Base-by-base conservation (phyloP, 495 filamentous ascomycete species). In the Cudoniella acicularis region DNA sequence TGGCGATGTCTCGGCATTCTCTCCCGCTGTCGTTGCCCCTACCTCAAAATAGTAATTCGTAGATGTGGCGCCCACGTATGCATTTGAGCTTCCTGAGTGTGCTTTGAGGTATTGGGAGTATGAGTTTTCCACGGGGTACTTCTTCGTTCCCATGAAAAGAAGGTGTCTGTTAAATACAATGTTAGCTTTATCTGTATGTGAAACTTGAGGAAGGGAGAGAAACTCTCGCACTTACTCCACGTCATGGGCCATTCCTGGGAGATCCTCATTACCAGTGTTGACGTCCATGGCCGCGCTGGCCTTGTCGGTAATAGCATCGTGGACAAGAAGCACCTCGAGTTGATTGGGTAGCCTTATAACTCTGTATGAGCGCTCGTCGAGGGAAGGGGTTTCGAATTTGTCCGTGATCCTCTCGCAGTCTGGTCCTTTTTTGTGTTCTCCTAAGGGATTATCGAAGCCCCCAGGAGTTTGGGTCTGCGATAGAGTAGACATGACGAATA, bases 31-130 rank as follows among this genome's bases (percentile, higher is more conserved):
- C 68, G 87, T 75, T 72, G 93, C 89, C 1, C 89, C 89, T 49
- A 98, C 87, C 66, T 99, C 94, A 68, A 98, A 99, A 74, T 90
- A 96, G 71, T 96, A 99, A 73, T 98, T 98, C 42, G 95, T 99
- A 58, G 92, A 92, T 1, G 92, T 97, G 1, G 90, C 76, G 21
- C 87, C 92, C 1, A 95, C 98, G 69, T 94, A 98, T 11, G 94
- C 94, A 71, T 99, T 99, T 17, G 93, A 96, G 52, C 86, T 83
- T 13, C 94, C 94, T 4, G 90, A 96, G 70, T 96, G 87, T 25
- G 87, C 78, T 41, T 91, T 86, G 49, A 99, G 83, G 68, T 95
- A 99, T 69, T 92, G 86, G 61, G 90, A 91, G 76, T 99, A 99
- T 59, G 84, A 93, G 70, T 99, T 99, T 75, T 99, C 94, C 72